phyloP scores from a whole-genome alignment of 2,329 filamentous ascomycete species.

The Leptographium flavum region DNA sequence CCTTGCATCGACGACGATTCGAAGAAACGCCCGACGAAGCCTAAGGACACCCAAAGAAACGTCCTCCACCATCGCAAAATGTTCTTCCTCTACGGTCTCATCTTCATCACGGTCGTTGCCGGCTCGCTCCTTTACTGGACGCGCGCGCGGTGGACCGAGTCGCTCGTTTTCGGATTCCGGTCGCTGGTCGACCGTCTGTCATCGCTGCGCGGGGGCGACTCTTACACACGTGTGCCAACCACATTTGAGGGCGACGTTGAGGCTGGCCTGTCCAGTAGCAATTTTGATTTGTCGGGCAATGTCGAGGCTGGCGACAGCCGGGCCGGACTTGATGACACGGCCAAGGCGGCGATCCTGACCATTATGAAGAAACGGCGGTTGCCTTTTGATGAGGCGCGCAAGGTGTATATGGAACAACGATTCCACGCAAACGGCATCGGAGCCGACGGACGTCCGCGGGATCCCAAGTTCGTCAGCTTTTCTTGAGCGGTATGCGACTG shows the following conservation, averaged over 20 bases:
- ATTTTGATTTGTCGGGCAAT: conserved; percentile 74
- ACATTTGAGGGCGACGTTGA: conserved; percentile 78
- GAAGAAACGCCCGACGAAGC: not conserved
- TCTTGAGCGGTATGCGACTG: too few relatives aligned
- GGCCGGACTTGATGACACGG: conserved; percentile 64
- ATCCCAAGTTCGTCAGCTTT: conserved; percentile 95
- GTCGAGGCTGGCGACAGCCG: conserved; percentile 65
- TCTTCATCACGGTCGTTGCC: conserved; percentile 54
- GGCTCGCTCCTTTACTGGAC: conserved; percentile 72
- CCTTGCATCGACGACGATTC: not conserved
- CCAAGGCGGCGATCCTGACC: conserved; percentile 67
- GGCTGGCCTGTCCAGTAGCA: conserved; percentile 66
- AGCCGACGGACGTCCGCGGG: conserved; percentile 70
- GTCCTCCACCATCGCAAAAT: conserved; percentile 28
- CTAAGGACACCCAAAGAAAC: too few relatives aligned
- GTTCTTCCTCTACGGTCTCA: conserved; percentile 67
- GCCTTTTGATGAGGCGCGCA: conserved; percentile 79
- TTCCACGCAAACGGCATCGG: conserved; percentile 84
- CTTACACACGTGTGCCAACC: conserved; percentile 70
- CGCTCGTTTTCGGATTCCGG: conserved; percentile 37
- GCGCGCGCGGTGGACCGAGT: conserved; percentile 60
- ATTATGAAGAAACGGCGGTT: conserved; percentile 83
- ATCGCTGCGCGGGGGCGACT: conserved; percentile 24
- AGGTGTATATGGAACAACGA: conserved; percentile 70
- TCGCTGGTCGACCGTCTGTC: conserved; percentile 33